Base-by-base conservation (phyloP, 2,329 filamentous ascomycete genomes). In the Helminthosporium solani region DNA sequence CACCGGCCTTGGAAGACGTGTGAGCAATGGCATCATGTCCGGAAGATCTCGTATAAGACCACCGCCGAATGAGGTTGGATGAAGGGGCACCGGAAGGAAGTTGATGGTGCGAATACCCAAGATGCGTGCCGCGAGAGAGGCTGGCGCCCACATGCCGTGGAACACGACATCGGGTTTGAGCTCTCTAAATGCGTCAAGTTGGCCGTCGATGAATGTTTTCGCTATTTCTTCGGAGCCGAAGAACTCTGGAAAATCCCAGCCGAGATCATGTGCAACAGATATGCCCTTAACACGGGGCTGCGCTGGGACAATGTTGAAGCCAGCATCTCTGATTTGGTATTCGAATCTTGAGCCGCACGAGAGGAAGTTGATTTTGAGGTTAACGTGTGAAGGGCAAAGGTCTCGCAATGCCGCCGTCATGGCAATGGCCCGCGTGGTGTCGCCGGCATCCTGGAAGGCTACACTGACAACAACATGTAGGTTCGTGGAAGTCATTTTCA, bases 91-190 rank as follows among this genome's bases (percentile, higher is more conserved):
- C 5, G 63, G 63, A 9, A 66, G 44, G 46, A 66, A 66, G 49
- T 61, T 63, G 58, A 66, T 65, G 8, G 63, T 66, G 7, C 58
- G 56, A 31, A 66, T 66, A 3, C 57, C 58, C 1, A 66, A 46
- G 16, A 66, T 49, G 9, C 63, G 56, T 19, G 63, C 63, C 42
- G 63, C 61, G 12, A 66, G 54, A 14, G 59, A 63, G 18, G 62
- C 62, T 16, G 63, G 62, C 15, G 63, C 62, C 62, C 62, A 66
- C 63, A 66, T 66, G 19, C 63, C 63, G 40, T 66, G 63, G 46
- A 66, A 64, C 14, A 66, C 63, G 27, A 65, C 54, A n/a, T 66
- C 63, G 2, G 63, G 63, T 46, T 63, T 57, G 35, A 66, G 31
- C 11, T 60, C 50, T 9, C 40, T 49, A 42, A 66, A 63, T 2